Evolutionary conservation across 345 rosid species (phyloP).

Genomic region (Pistacia vera): DNA sequence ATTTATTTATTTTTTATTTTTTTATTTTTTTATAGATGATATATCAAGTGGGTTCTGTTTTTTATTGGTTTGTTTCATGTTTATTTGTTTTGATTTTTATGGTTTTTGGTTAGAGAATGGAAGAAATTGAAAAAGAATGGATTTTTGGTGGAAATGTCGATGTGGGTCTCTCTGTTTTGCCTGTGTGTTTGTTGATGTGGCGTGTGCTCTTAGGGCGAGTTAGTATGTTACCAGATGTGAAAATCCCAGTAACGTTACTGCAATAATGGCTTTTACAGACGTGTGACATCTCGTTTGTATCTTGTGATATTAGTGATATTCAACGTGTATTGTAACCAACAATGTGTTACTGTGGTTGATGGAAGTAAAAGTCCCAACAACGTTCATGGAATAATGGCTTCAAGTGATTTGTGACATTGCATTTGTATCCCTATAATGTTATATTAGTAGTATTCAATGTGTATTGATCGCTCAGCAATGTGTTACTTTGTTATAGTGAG

Average conservation of each 20-base stretch:
- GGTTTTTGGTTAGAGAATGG: background rate
- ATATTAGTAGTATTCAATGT: no score
- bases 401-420: no score
- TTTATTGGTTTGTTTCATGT: conserved; percentile 11
- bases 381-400: no score
- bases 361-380: no score
- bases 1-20: no score
- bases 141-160: background rate
- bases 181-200: background rate
- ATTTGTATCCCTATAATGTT: no score
- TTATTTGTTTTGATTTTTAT: background rate
- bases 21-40: background rate
- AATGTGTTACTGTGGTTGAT: no score
- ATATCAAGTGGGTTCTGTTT: background rate
- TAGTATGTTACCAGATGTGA: background rate
- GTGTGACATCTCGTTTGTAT: background rate
- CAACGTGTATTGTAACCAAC: no score
- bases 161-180: background rate
- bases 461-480: no score
- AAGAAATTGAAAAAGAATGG: background rate
- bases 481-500: no score
- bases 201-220: background rate
- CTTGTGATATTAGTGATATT: no score
- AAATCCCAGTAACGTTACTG: background rate
- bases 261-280: no score